phyloP scores from a whole-genome alignment of 495 filamentous ascomycete genomes.

The Podospora fimiseda region DNA sequence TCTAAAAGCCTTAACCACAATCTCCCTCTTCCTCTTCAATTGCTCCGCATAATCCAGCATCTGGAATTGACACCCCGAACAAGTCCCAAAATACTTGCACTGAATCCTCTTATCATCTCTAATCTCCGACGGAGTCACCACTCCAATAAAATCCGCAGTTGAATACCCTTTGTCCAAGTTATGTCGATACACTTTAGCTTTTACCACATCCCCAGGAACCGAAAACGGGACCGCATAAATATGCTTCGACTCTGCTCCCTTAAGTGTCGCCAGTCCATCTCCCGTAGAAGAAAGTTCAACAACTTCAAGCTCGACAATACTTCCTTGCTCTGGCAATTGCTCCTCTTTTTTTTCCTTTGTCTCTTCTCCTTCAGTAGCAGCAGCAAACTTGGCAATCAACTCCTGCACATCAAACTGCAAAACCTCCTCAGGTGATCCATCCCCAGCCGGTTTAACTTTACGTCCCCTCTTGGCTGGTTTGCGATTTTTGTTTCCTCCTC shows the following conservation, averaged over 20 bases:
- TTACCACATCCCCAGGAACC: constrained; percentile 74
- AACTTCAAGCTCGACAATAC: constrained; percentile 74
- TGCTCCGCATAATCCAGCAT: constrained; percentile 90
- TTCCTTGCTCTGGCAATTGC: constrained; percentile 56
- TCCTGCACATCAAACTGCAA: constrained; percentile 62
- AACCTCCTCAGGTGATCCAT: constrained; percentile 63
- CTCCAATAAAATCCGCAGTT: constrained; percentile 71
- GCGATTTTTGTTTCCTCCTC: constrained; percentile 2
- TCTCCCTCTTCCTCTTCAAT: constrained; percentile 71
- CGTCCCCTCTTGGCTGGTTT: constrained; percentile 17
- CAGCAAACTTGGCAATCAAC: constrained; percentile 48
- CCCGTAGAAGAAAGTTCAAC: constrained; percentile 79
- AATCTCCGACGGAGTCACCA: constrained; percentile 63
- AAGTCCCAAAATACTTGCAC: constrained; percentile 81
- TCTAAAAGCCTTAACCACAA: constrained; percentile 85
- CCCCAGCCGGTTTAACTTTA: constrained; percentile 18
- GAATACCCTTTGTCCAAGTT: constrained; percentile 54
- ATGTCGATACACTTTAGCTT: constrained; percentile 72
- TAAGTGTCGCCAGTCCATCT: constrained; percentile 68
- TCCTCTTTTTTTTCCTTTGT: constrained; percentile 12
- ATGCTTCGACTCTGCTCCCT: constrained; percentile 50
- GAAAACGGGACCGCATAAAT: constrained; percentile 85
- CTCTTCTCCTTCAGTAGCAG: constrained; percentile 20
- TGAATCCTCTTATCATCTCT: constrained; percentile 69
- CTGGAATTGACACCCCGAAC: constrained; percentile 93